Base-by-base conservation (phyloP, 768 basidiomycete species). In the Leucogyrophana mollusca region DNA sequence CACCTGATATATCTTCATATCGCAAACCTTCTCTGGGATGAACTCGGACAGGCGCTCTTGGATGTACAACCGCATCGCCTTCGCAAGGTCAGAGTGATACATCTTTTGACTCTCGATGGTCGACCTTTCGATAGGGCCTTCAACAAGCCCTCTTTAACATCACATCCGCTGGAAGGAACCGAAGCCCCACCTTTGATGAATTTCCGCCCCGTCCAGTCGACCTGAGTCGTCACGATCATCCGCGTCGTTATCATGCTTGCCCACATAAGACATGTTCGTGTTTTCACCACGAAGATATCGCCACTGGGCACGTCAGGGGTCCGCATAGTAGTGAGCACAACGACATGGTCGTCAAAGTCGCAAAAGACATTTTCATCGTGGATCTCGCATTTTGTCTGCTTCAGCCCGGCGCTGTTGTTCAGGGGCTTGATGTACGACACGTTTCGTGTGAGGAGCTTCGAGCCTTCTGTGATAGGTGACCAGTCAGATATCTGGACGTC, bases 401-500 rank as follows among this genome's bases (percentile, higher is more conserved):
- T 95, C 1, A 95, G 96, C 0, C 96, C 96, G 23, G 98, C 79
- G 45, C 84, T 82, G 1, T 80, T 94, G 52, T 79, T 82, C 23
- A 99, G 72, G 0, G 94, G 94, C 63, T 95, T 97, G 70, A 97
- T 94, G 67, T 98, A 99, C 21, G 91, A 91, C 83, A 94, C 93
- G 52, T 92, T 90, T 8, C 95, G 80, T 21, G 83, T 74, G 9
- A 96, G 80, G 33, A 91, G 77, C 45, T 83, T 80, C 25, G 83
- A 80, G 11, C 76, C 80, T 0, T 78, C 71, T 0, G 69, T 57
- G 4, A 73, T 71, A 0, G 95, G 94, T n/a, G 79, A 71, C 96
- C 96, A 98, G 62, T 98, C 96, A 3, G 93, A 87, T 58, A 93
- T 90, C 65, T 99, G 94, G 44, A 99, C 80, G 53, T 97, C 95